These are phyloP conservation scores for Trametes elegans DNA, from an alignment of 768 basidiomycete species.

Conservation along the genomic window DNA sequence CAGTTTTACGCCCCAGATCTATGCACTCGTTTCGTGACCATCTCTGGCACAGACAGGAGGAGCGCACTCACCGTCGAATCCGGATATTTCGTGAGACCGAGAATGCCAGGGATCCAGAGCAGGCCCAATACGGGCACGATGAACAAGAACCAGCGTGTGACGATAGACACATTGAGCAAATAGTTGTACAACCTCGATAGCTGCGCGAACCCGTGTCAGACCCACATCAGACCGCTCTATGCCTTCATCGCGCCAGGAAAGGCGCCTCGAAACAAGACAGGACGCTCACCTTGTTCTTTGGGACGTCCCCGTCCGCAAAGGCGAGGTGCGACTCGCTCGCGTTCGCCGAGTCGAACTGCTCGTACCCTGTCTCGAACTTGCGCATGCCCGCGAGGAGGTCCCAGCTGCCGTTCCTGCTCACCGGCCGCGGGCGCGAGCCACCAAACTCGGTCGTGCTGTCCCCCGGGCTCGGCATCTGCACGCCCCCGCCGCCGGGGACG, in stretches of 20 bases:
- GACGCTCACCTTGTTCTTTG: slow-evolving; percentile 47
- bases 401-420: slow-evolving; percentile 41
- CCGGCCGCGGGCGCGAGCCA: slow-evolving; percentile 6
- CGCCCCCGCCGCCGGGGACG: neutral
- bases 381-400: slow-evolving; percentile 47
- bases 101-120: slow-evolving; percentile 74
- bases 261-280: neutral
- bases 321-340: slow-evolving; percentile 49
- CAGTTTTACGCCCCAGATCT: slow-evolving; percentile 60
- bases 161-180: slow-evolving; percentile 70
- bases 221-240: neutral
- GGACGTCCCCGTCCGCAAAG: slow-evolving; percentile 61
- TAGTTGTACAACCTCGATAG: slow-evolving; percentile 66
- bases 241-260: neutral
- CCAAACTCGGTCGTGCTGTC: slow-evolving; percentile 4
- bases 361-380: slow-evolving; percentile 53
- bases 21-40: neutral
- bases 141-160: slow-evolving; percentile 78
- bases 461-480: slow-evolving; percentile 8
- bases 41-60: neutral
- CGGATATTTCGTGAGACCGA: slow-evolving; percentile 53
- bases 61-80: slow-evolving; percentile 42
- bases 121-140: slow-evolving; percentile 70
- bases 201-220: slow-evolving; percentile 32
- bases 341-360: slow-evolving; percentile 56